Conservation (phyloP, 805 yeast species). For the Yamadazyma tumulicola region DNA sequence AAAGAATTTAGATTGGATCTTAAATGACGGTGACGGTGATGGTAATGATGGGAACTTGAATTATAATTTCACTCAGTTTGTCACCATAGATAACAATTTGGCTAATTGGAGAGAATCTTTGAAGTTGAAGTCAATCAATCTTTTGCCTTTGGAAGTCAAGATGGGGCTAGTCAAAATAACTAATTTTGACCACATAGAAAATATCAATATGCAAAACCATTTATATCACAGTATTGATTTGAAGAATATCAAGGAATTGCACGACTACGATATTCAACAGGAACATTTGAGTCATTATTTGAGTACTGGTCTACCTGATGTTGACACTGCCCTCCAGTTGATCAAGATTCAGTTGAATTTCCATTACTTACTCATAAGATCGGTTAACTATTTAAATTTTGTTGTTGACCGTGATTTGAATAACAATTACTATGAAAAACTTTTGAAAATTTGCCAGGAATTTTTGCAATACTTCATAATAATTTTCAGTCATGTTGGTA, state of each 20-base stretch:
- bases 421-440: conserved; percentile 28
- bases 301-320: conserved; percentile 35
- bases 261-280: conserved; percentile 14
- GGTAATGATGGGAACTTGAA: conserved; percentile 46
- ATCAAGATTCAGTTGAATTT: conserved; percentile 43
- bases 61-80: conserved; percentile 41
- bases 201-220: conserved; percentile 13
- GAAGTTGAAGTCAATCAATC: conserved; percentile 25
- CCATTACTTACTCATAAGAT: conserved; percentile 40
- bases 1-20: conserved; percentile 37
- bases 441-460: conserved; percentile 36
- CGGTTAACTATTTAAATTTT: conserved; percentile 40
- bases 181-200: conserved; percentile 2
- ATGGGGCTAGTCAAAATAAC: conserved; percentile 28
- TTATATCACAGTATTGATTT: conserved; percentile 29
- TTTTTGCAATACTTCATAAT: conserved; percentile 35
- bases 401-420: conserved; percentile 42
- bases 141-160: conserved; percentile 22
- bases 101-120: conserved; percentile 39
- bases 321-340: conserved; percentile 33
- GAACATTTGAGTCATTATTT: conserved; percentile 21
- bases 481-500: conserved; percentile 33
- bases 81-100: conserved; percentile 39
- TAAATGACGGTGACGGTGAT: conserved; percentile 46
- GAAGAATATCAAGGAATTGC: conserved; percentile 16